Base-by-base conservation (phyloP, 2,329 filamentous ascomycete genomes). In the Fusarium transvaalense region DNA sequence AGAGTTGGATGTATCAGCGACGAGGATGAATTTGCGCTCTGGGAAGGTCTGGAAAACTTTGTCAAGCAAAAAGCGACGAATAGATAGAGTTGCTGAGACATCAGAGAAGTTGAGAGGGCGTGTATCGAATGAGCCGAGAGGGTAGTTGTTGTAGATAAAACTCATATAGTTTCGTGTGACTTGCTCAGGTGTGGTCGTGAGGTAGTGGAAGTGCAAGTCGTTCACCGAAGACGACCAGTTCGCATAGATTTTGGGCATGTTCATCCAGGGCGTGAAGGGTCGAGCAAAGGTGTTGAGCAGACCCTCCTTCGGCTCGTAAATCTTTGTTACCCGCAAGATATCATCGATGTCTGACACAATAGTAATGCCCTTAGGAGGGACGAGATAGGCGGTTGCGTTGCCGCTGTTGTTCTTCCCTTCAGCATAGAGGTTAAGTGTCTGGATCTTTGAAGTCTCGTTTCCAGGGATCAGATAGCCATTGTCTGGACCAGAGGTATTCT, bases 51-150 rank as follows among this genome's bases (percentile, higher is more conserved):
- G 82, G 77, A 94, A 92, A 66, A 94, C 82, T 77, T 90, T 92
- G 64, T 88, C 83, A 17, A 94, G 85, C 2, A 94, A 83, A 77
- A 83, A 91, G 59, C 86, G 86, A 47, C 92, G 89, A 74, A 94
- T 92, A 8, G 85, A 85, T 37, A 94, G 83, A 0, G 91, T 93
- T 6, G 89, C 91, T n/a, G 80, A 82, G 14, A 91, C 82, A 68
- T 94, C 90, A n/a, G 86, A 90, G 80, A 94, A 93, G 82, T 94
- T 94, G 21, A 94, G 85, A 0, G 92, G 91, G 0, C 91, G 86
- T 2, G 91, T 93, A 73, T 94, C 92, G 76, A 93, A 93, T 41
- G 88, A 91, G 42, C 92, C 92, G 15, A 89, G 85, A 0, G 92
- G 92, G 76, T 94, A 94, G 9, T 86, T 92, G 74, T 88, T 86